Evolutionary conservation across 768 basidiomycete genomes (phyloP).

Genomic region (Rhodotorula toruloides): DNA sequence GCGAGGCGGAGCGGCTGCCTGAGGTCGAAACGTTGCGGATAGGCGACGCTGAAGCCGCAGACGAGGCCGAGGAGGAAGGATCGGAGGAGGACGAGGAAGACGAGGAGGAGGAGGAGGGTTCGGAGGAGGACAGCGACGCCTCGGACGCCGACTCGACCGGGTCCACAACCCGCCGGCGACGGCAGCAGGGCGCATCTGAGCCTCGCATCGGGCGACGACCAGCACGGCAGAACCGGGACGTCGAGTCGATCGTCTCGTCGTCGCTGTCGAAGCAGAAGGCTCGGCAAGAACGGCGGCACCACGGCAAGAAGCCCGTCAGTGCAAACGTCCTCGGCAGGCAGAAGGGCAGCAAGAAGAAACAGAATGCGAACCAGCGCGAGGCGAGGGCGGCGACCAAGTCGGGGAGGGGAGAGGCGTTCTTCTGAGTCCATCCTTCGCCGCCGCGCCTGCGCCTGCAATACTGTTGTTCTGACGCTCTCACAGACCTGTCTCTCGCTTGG

Average conservation of each 20-base stretch:
- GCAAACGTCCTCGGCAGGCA: constrained; percentile 54
- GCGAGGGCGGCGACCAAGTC: constrained; percentile 16
- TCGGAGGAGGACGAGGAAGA: constrained; percentile 5
- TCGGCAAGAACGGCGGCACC: constrained; percentile 67
- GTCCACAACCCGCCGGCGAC: constrained; percentile 50
- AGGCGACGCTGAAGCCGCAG: constrained; percentile 34
- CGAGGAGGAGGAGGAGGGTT: constrained; percentile 8
- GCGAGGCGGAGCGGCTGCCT: constrained; percentile 39
- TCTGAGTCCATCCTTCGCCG: too few species aligned
- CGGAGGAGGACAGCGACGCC: constrained; percentile 25
- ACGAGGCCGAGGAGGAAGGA: constrained; percentile 3
- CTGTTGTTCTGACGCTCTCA: too few species aligned
- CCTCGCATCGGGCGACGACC: constrained; percentile 45
- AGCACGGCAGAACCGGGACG: constrained; percentile 44
- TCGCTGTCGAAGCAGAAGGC: constrained; percentile 60
- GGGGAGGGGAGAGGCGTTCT: constrained; percentile 11
- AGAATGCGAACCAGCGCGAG: constrained; percentile 50
- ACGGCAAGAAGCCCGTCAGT: constrained; percentile 64
- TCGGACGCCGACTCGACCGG: not conserved
- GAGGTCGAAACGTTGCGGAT: constrained; percentile 31
- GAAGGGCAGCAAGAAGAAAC: constrained; percentile 80
- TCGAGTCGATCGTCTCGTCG: constrained; percentile 60
- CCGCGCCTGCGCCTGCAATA: too few species aligned
- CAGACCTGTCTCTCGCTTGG: too few species aligned
- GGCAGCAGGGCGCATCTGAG: constrained; percentile 48